phyloP scores from a whole-genome alignment of 257 asterid species.

The Orobanche coerulescens region DNA sequence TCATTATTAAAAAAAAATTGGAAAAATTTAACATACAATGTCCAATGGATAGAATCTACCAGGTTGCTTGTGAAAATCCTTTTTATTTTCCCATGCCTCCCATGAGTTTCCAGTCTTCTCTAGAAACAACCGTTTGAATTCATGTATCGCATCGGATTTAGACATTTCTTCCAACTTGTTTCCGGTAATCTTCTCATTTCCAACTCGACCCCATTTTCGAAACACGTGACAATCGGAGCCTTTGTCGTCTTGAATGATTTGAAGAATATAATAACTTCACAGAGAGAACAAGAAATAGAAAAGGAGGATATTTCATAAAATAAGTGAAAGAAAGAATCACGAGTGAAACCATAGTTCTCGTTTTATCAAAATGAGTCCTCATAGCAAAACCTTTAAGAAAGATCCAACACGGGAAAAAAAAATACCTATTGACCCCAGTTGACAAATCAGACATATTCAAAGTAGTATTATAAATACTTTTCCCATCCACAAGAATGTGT shows the following conservation, averaged over 20 bases:
- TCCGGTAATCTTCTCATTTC: constrained; percentile 85
- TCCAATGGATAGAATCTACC: constrained; percentile 87
- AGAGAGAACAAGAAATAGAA: constrained; percentile 1
- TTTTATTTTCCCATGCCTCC: constrained; percentile 73
- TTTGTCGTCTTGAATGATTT: constrained; percentile 91
- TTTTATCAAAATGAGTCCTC: background rate
- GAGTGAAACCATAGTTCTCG: background rate
- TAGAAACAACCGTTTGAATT: constrained; percentile 72
- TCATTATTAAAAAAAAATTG: background rate
- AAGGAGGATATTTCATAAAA: constrained; percentile 11
- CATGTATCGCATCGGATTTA: constrained; percentile 58
- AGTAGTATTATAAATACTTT: constrained; percentile 80
- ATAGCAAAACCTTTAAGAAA: constrained; percentile 8
- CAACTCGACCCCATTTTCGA: constrained; percentile 99
- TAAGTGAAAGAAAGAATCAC: constrained; percentile 9
- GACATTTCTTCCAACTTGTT: constrained; percentile 56
- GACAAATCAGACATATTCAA: constrained; percentile 86
- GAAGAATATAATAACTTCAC: constrained; percentile 84
- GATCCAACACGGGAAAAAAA: constrained; percentile 7
- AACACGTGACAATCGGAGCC: constrained; percentile 73
- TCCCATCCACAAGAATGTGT: constrained; percentile 85
- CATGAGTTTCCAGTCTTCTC: constrained; percentile 94
- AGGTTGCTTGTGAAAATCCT: constrained; percentile 72
- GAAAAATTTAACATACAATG: constrained; percentile 45
- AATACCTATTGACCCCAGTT: constrained; percentile 83